Base-by-base conservation (phyloP, 208 protist species). In the Trypanosoma boissoni region DNA sequence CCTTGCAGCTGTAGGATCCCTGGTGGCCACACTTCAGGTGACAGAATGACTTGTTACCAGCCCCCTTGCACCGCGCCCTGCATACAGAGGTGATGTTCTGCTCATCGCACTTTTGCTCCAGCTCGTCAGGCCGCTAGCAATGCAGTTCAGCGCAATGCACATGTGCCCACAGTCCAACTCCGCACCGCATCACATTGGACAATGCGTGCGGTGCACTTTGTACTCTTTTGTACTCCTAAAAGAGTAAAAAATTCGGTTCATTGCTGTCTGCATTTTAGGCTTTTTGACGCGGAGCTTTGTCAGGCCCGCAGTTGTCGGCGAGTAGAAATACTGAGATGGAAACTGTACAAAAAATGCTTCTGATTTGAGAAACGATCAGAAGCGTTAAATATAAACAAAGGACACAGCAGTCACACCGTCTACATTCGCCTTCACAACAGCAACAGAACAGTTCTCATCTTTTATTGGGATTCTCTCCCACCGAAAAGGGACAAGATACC, bases 141-240 rank as follows among this genome's bases (percentile, higher is more conserved):
- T 6, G 16, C 7, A 59, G 23, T 26, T 59, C 53, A 44, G 49
- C 53, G 16, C 8, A 29, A 18, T 50, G 39, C 53, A 59, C 4
- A 16, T 7, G 49, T 59, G 53, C 12, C 42, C 42, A 46, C 53
- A 59, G 12, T 28, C 53, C 14, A 59, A 12, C 7, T 8, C 8
- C 8, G 53, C 32, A 59, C 7, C n/a, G 53, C 53, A 59, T 28
- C 5, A 7, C 20, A 16, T 23, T 50, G 36, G 36, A 37, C 53
- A 59, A 14, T 16, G 48, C 10, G 48, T 8, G 20, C 4, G n/a
- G n/a, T n/a, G 12, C n/a, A 7, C 7, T 46, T 59, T 8, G 16
- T 46, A 50, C 14, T 59, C 53, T 23, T 43, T 8, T 8, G 24
- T 20, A 16, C 18, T 59, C 31, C 39, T 20, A 59, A 59, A 59